Conservation (phyloP, 306 rosid genomes). For the Vicia sativa region DNA sequence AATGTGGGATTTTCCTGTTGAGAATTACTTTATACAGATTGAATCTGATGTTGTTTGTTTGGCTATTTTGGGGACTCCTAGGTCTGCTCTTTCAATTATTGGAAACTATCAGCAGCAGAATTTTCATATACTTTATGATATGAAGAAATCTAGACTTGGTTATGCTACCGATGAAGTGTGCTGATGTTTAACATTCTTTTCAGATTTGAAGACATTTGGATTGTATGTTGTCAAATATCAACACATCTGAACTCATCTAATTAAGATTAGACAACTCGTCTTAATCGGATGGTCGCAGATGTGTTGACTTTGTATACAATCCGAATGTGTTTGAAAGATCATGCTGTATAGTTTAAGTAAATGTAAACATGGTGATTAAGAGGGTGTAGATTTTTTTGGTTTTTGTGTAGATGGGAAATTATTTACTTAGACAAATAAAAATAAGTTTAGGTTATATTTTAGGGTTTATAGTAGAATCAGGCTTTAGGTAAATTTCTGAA, state of each 20-base stretch:
- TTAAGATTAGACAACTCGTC: not conserved
- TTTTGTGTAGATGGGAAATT: conserved; percentile 29
- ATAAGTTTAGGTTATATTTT: conserved; percentile 24
- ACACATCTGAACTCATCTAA: not conserved
- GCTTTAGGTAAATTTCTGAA: conserved; percentile 25
- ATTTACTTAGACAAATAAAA: conserved; percentile 15
- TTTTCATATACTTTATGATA: conserved; percentile 82
- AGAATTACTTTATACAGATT: conserved; percentile 83
- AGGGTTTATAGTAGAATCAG: conserved; percentile 26
- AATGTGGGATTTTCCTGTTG: conserved; percentile 87
- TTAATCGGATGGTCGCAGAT: not conserved
- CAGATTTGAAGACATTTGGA: not conserved
- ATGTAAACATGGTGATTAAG: conserved; percentile 44
- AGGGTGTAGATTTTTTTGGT: conserved; percentile 33
- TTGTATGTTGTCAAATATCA: not conserved
- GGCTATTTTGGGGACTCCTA: conserved; percentile 80
- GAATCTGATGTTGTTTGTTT: conserved; percentile 74
- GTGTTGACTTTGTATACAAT: not conserved
- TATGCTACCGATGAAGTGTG: conserved; percentile 88
- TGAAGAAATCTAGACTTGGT: conserved; percentile 85
- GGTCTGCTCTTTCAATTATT: conserved; percentile 74
- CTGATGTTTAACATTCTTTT: conserved; percentile 59
- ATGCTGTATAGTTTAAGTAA: conserved; percentile 31
- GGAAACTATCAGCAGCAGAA: conserved; percentile 99
- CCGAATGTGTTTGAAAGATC: not conserved